Evolutionary conservation across 2,329 filamentous ascomycete genomes (phyloP), one percentile per base, ranked within the genome.

Genomic region (Clonostachys byssicola): DNA sequence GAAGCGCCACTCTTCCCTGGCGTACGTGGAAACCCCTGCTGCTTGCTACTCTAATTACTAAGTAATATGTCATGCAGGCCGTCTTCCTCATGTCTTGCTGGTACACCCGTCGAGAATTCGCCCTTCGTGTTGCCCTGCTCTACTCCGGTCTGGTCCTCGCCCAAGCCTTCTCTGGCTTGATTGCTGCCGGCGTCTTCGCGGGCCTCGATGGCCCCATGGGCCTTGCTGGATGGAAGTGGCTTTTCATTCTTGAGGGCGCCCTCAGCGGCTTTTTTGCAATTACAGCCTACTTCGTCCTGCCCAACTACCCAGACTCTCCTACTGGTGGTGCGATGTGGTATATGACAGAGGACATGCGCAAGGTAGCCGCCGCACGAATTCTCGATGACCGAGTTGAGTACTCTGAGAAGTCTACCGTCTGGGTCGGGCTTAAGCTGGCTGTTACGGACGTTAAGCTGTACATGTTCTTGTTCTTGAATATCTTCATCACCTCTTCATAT

Each of bases 241-340:
- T 87, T 48, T 88, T 87, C 50, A 75, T 75, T 8, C 78, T 88
- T 16, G 85, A 88, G 59, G 85, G 85, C 17, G 78, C 85, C 54
- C 75, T 85, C 52, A 71, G 67, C 9, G 51, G 62, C 48, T 67
- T 49, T 44, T 49, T 46, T 18, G 47, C 47, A n/a, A 14, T 49
- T 3, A 49, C 47, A 12, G 47, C 47, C 16, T 49, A 36, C 23
- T 46, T 49, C 18, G 34, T 49, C 33, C 34, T 49, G 5, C 47
- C 47, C 40, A 49, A 49, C 47, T 49, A 46, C 38, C 47, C 47
- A 5, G 16, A 35, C 10, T 49, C 47, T 2, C 10, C n/a, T 6
- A 47, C 30, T n/a, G 47, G 47, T 14, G 41, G 47, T 17, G 47
- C 47, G n/a, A 47, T 44, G 40, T 49, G 47, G 47, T 49, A 30